These are phyloP conservation scores for Pseudogymnoascus sp. DNA, from an alignment of 2,329 filamentous ascomycete species.

Conservation along the genomic window DNA sequence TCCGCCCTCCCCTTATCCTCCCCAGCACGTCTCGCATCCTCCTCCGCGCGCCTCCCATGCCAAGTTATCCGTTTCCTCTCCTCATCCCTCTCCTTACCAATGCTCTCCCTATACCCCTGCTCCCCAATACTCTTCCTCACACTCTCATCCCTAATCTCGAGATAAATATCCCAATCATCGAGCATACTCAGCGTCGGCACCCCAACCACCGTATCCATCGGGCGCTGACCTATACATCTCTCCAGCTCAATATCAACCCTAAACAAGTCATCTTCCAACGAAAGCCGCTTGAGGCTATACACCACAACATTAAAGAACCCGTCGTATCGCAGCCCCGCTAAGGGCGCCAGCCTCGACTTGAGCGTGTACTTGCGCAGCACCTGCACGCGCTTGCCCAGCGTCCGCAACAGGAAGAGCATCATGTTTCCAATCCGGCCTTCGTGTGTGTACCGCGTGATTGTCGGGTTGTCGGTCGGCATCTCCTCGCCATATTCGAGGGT, in stretches of 20 bases:
- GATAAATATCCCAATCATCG: conserved; percentile 49
- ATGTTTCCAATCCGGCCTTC: conserved; percentile 40
- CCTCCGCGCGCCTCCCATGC: conserved; percentile 9
- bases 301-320: conserved; percentile 41
- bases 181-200: conserved; percentile 47
- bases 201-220: conserved; percentile 36
- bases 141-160: conserved; percentile 37
- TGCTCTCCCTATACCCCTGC: conserved; percentile 22
- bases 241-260: conserved; percentile 37
- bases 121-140: conserved; percentile 33
- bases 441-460: conserved; percentile 38
- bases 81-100: conserved; percentile 15
- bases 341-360: conserved; percentile 44
- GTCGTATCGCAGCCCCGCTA: conserved; percentile 49
- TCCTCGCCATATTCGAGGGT: conserved; percentile 47
- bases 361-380: conserved; percentile 46
- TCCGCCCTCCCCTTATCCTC: conserved; percentile 12
- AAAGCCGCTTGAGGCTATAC: neutral
- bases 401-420: conserved; percentile 41
- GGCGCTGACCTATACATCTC: conserved; percentile 35
- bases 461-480: conserved; percentile 30
- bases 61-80: conserved; percentile 12
- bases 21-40: conserved; percentile 8
- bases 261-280: neutral
- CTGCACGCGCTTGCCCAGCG: conserved; percentile 43